Base-by-base conservation (phyloP, 2,329 filamentous ascomycete species). In the Aspergillus quadrilineatus region DNA sequence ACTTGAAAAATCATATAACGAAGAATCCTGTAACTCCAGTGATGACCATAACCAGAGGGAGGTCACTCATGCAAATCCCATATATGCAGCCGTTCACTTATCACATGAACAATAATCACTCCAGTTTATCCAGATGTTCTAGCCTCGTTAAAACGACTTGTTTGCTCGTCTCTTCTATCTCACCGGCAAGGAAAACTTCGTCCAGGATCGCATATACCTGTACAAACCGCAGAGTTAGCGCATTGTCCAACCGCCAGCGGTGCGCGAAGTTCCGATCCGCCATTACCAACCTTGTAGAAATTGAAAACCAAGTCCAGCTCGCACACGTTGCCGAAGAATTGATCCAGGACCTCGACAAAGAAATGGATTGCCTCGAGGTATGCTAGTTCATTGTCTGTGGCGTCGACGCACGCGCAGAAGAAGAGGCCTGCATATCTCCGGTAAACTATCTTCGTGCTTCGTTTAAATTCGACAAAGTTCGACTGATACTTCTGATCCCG, bases 401-500 rank as follows among this genome's bases (percentile, higher is more conserved):
- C 95, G 77, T 99, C 94, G 72, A 99, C 94, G 77, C 94, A 97
- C 53, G 92, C 95, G 81, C 94, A 99, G 81, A 99, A 99, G 85
- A 99, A 99, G 57, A 99, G 86, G 0, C 94, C 94, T 0, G 94
- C 94, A 77, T 99, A 99, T 61, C 94, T 89, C 44, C 95, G 89
- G 80, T 99, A 99, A 53, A 99, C 91, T 67, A 99, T 89, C 80
- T 97, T 97, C 73, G 93, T 92, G 60, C 75, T 78, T 48, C 74
- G 70, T 45, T 78, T 75, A 65, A 87, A 87, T 67, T 99, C 94
- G 82, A 99, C 94, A 71, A 99, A 99, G 80, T 99, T 99, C 78
- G 92, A 96, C 75, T 99, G 94, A 81, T 99, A 96, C 74, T 99
- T 99, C 74, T 99, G 94, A 77, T 99, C 94, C 71, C 94, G 90